phyloP scores from a whole-genome alignment of 2,329 filamentous ascomycete genomes.

The Phyllosticta citribraziliensis region DNA sequence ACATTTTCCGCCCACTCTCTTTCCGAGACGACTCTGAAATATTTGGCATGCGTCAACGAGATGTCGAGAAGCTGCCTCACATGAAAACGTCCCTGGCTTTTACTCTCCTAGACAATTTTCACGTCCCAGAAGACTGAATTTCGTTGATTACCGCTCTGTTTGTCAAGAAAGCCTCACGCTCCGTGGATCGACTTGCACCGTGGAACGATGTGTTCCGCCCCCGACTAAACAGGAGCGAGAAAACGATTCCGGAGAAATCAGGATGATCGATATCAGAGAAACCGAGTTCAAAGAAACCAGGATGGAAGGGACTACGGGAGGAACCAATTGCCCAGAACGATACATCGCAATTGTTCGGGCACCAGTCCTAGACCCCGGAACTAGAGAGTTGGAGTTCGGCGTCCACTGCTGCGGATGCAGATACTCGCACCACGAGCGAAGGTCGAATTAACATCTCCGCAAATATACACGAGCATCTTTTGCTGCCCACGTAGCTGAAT shows the following conservation, averaged over 20 bases:
- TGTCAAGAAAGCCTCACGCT: neutral
- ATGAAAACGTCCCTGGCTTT: neutral
- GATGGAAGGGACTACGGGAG: no score
- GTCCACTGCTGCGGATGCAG: neutral
- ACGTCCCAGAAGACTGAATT: neutral
- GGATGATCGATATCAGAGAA: no score
- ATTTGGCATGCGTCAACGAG: neutral
- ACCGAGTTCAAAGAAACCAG: no score
- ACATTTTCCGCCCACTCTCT: neutral
- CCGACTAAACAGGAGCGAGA: neutral
- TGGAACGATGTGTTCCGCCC: neutral
- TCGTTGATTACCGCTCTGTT: neutral
- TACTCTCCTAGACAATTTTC: neutral
- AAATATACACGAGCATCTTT: neutral
- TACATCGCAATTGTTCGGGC: neutral
- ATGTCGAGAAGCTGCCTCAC: neutral
- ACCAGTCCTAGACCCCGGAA: neutral
- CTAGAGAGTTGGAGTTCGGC: neutral
- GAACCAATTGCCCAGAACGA: neutral
- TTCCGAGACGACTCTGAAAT: neutral
- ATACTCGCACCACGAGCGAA: neutral
- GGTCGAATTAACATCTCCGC: neutral
- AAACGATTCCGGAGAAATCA: neutral
- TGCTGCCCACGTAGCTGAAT: neutral
- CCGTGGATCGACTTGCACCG: neutral